Percentiles rank a stretch among this genome's conserved stretches.
These are phyloP conservation scores for Umbelopsis sp. DNA, from an alignment of 371 early-diverging fungal species.

Conservation along the genomic window DNA sequence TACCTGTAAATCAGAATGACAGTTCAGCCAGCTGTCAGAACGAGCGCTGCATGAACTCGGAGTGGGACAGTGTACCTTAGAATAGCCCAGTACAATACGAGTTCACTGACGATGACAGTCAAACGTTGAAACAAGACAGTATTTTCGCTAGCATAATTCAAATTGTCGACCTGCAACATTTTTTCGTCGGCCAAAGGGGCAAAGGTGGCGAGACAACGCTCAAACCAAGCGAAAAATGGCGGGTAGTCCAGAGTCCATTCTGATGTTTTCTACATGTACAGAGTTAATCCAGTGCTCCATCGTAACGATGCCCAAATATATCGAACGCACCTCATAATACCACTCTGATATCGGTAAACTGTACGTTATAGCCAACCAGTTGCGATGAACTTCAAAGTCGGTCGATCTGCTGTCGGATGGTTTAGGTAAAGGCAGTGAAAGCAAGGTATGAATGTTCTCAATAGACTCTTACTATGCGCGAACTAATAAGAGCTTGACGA, in stretches of 20 bases:
- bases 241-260: slow-evolving; percentile 98
- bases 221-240: slow-evolving; percentile 98
- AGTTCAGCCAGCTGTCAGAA: not conserved
- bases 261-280: slow-evolving; percentile 66
- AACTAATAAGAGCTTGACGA: slow-evolving; percentile 9
- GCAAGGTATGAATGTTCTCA: not conserved
- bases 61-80: slow-evolving; percentile 46
- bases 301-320: not conserved
- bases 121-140: slow-evolving; percentile 87
- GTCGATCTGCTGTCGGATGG: slow-evolving; percentile 76
- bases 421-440: not conserved
- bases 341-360: slow-evolving; percentile 80
- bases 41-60: not conserved
- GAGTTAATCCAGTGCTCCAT: not conserved
- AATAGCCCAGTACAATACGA: slow-evolving; percentile 74
- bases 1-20: slow-evolving; percentile 29
- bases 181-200: slow-evolving; percentile 71
- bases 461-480: slow-evolving; percentile 7
- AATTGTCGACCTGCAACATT: slow-evolving; percentile 76
- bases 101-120: slow-evolving; percentile 83
- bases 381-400: slow-evolving; percentile 98
- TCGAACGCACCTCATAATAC: slow-evolving; percentile 80
- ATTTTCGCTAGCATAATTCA: slow-evolving; percentile 64
- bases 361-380: slow-evolving; percentile 96
- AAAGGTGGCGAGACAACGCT: slow-evolving; percentile 71